Evolutionary conservation across 2,329 filamentous ascomycete species (phyloP).

Genomic region (Fusarium anthophilum): DNA sequence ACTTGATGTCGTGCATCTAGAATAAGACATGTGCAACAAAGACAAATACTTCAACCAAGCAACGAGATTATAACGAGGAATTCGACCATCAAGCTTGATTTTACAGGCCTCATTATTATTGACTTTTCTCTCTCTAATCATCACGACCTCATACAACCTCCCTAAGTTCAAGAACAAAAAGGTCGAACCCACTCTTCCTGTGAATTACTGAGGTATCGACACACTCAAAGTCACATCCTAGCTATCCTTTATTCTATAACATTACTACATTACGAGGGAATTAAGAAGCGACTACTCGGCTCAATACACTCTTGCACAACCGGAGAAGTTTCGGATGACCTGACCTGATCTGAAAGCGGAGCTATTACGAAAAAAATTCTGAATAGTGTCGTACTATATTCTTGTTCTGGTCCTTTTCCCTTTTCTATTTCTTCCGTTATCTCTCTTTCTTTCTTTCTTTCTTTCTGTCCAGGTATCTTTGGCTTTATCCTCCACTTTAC

Average conservation of each 20-base stretch:
- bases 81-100: background rate
- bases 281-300: background rate
- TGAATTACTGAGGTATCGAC: background rate
- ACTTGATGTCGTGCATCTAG: slow-evolving; percentile 23
- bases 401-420: background rate
- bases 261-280: background rate
- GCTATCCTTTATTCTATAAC: background rate
- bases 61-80: background rate
- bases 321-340: slow-evolving; percentile 28
- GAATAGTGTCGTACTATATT: background rate
- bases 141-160: background rate
- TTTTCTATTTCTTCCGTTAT: slow-evolving; percentile 1
- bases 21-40: background rate
- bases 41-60: background rate
- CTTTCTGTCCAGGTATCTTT: background rate
- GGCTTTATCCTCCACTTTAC: background rate
- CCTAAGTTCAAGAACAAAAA: background rate
- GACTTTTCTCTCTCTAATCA: background rate
- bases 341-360: slow-evolving; percentile 31
- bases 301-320: slow-evolving; percentile 3
- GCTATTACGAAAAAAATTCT: slow-evolving; percentile 13
- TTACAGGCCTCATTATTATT: background rate
- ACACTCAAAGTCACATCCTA: background rate
- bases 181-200: background rate
- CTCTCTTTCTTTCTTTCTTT: background rate